Percentiles rank a stretch among this genome's conserved stretches.
phyloP scores from a whole-genome alignment of 139 green algal species.

The Edaphochlamys debaryana region DNA sequence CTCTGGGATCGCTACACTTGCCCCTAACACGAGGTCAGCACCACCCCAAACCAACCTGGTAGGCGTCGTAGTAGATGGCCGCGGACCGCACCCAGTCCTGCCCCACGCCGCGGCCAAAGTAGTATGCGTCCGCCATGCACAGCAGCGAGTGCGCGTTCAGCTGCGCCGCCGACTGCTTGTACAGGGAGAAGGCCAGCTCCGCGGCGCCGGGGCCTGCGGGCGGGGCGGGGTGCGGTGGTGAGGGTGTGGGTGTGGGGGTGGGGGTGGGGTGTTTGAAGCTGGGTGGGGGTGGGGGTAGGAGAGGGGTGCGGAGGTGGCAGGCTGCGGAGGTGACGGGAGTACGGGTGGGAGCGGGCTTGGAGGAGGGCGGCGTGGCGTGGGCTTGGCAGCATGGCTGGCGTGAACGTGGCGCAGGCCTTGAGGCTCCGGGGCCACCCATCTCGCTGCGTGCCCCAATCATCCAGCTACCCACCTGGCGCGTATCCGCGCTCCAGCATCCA shows the following conservation, averaged over 20 bases:
- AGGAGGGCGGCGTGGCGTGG: no score
- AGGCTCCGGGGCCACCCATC: no score
- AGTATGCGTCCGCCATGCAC: slow-evolving; percentile 87
- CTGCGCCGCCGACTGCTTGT: slow-evolving; percentile 75
- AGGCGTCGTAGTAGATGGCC: slow-evolving; percentile 71
- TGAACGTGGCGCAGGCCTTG: no score
- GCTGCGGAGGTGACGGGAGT: no score
- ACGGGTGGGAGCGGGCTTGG: no score
- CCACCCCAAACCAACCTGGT: slow-evolving; percentile 41
- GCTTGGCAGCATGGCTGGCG: no score
- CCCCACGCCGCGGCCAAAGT: slow-evolving; percentile 80
- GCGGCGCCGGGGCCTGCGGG: background rate
- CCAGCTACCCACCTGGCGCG: background rate
- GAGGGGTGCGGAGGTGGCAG: background rate
- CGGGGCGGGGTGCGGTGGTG: background rate
- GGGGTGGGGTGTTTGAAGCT: background rate
- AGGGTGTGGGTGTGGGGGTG: background rate
- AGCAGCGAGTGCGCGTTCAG: slow-evolving; percentile 84
- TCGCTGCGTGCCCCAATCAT: background rate
- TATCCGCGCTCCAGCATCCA: slow-evolving; percentile 86
- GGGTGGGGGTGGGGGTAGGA: background rate
- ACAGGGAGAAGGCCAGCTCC: slow-evolving; percentile 67
- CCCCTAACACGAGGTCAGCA: no score
- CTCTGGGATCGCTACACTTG: no score
- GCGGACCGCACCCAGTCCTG: slow-evolving; percentile 58